Evolutionary conservation across 78 protist genomes (phyloP).

Genomic region (Dictyostelium purpureum): DNA sequence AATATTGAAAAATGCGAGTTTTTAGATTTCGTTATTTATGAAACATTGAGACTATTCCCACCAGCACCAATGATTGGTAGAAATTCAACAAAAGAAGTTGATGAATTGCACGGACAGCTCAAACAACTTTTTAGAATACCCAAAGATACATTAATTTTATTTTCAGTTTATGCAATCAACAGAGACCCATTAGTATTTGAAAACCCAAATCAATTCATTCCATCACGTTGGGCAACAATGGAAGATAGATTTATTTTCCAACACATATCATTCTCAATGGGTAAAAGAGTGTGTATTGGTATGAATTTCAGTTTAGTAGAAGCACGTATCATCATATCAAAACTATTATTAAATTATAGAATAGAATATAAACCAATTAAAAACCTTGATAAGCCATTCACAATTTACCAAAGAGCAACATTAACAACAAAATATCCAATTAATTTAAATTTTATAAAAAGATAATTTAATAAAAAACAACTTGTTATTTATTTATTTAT

Average conservation of each 20-base stretch:
- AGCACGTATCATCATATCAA: conserved; percentile 23
- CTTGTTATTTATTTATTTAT: no score
- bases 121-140: neutral
- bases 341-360: conserved; percentile 1
- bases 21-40: conserved; percentile 44
- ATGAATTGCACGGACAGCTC: neutral
- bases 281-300: conserved; percentile 55
- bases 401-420: conserved; percentile 67
- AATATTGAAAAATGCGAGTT: neutral
- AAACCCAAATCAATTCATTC: conserved; percentile 28
- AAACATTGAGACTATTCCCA: conserved; percentile 64
- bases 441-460: neutral
- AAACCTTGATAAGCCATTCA: neutral
- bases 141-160: conserved; percentile 15
- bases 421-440: conserved; percentile 48
- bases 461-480: neutral
- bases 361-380: neutral
- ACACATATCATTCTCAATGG: conserved; percentile 59
- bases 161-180: conserved; percentile 61
- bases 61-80: conserved; percentile 76
- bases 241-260: neutral
- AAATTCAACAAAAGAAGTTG: neutral
- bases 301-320: conserved; percentile 26
- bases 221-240: conserved; percentile 22
- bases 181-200: conserved; percentile 13